Evolutionary conservation across 495 filamentous ascomycete species (phyloP), one percentile per base, ranked within the genome.

Genomic region (Daldinia decipiens): DNA sequence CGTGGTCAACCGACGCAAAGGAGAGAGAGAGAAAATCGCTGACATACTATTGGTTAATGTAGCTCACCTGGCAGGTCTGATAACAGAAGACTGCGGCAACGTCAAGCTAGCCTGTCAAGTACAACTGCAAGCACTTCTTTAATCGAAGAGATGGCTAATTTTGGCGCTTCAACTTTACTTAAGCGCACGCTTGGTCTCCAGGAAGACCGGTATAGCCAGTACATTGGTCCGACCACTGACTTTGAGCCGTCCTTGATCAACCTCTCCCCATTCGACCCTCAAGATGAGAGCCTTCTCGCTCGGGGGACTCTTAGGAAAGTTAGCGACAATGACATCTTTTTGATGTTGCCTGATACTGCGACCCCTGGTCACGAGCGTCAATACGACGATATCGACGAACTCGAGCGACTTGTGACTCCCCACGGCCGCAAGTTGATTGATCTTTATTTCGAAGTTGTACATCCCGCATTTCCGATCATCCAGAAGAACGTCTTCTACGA

Each of bases 381-480:
- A 59, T 79, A 84, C 50, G 85, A 91, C 54, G 89, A 94, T 65
- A 81, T 91, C 59, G 91, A 93, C 73, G 88, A 88, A 72, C 90
- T 98, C 73, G 93, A 98, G 78, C 87, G 86, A 65, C 82, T 95
- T 72, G 91, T 98, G 54, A 87, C 91, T 32, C 92, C 93, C 5
- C 88, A 97, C 79, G 93, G 93, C 45, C 87, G 89, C 62, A 88
- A 88, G 11, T 76, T 97, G 76, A 88, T 98, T 56, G 91, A 95
- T 65, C 85, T 96, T 57, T 99, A 94, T 83, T 97, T 97, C 73
- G 86, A 89, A 58, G 85, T 92, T 59, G 89, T 98, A 51, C 95
- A 98, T 78, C 94, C 93, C 1, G 93, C 87, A 64, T 96, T 97
- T 72, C 95, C 95, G 34, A 93, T 99, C 65, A 82, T 97, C 56